Percentiles rank a stretch among this genome's conserved stretches.
phyloP scores from a whole-genome alignment of 129 eudicot species.

The Helianthus annuus region HanXRQr2.0-SUNRISE NC_035436.2:20167051-20167550 shows the following conservation, averaged over 20 bases:
- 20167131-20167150: constrained; percentile 62
- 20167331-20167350: constrained; percentile 64
- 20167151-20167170: constrained; percentile 74
- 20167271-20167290: constrained; percentile 60
- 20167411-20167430: constrained; percentile 82
- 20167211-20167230: constrained; percentile 82
- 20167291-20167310: constrained; percentile 59
- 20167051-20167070: constrained; percentile 86
- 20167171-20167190: constrained; percentile 55
- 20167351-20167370: constrained; percentile 63
- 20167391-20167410: constrained; percentile 66
- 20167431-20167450: constrained; percentile 88
- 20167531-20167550: constrained; percentile 47
- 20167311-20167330: constrained; percentile 58
- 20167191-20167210: constrained; percentile 58
- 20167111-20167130: constrained; percentile 70
- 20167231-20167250: constrained; percentile 54
- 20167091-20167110: constrained; percentile 80
- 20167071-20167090: constrained; percentile 76
- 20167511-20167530: constrained; percentile 79
- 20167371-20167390: constrained; percentile 63
- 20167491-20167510: constrained; percentile 74
- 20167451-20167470: constrained; percentile 57
- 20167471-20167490: constrained; percentile 82
- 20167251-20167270: constrained; percentile 60